A percentile compares a stretch with the other conserved stretches of the same genome.
Conservation (phyloP, 441 rosid species). For the Jatropha multifida region DNA sequence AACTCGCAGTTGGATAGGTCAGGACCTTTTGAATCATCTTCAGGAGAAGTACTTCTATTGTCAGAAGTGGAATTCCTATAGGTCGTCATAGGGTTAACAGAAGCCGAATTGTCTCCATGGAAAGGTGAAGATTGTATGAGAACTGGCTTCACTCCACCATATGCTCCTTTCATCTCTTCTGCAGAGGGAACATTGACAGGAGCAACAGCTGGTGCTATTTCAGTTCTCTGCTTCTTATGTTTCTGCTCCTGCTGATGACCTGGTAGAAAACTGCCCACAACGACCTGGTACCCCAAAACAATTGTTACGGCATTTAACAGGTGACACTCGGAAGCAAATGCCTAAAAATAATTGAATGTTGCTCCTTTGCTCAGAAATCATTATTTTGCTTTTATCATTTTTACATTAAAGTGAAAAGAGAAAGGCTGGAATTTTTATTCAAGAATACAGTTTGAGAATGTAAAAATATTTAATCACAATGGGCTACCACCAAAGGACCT, state of each 20-base stretch:
- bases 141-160: conserved; percentile 45
- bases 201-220: conserved; percentile 30
- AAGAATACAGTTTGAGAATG: not conserved
- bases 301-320: conserved; percentile 13
- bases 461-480: not conserved
- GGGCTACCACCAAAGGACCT: not conserved
- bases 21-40: conserved; percentile 47
- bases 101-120: conserved; percentile 39
- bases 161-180: conserved; percentile 41
- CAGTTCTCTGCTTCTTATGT: conserved; percentile 64
- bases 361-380: not conserved
- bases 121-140: conserved; percentile 37
- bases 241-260: conserved; percentile 82
- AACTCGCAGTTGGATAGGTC: conserved; percentile 48
- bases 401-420: not conserved
- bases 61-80: conserved; percentile 34
- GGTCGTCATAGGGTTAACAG: conserved; percentile 36
- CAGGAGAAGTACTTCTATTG: conserved; percentile 36
- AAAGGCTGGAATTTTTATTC: not conserved
- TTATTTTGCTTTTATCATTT: not conserved
- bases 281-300: conserved; percentile 52
- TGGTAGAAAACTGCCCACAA: conserved; percentile 84
- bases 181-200: conserved; percentile 32
- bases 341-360: not conserved
- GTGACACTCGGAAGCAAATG: not conserved